Conservation (phyloP, 202 grass and related monocot genomes). For the Bolboschoenoplectus hybrid region DNA sequence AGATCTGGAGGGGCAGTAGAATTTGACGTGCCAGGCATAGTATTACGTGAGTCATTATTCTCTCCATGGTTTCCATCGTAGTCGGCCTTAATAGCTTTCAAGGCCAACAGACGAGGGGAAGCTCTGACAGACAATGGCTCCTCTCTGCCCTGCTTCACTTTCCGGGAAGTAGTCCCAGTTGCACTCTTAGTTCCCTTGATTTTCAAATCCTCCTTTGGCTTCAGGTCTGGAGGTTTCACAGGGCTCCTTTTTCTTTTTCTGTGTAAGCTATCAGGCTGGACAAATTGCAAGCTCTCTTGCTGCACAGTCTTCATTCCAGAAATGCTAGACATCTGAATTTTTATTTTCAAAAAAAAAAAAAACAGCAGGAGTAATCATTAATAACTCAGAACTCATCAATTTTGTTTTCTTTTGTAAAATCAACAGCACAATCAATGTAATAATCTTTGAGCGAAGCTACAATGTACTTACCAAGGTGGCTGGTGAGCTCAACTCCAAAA, state of each 20-base stretch:
- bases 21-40: neutral
- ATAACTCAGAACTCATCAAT: slow-evolving; percentile 4
- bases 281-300: slow-evolving; percentile 16
- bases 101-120: slow-evolving; percentile 25
- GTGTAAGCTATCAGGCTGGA: neutral
- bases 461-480: neutral
- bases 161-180: neutral
- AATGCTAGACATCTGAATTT: slow-evolving; percentile 33
- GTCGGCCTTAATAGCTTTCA: slow-evolving; percentile 10
- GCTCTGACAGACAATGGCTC: slow-evolving; percentile 9
- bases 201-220: slow-evolving; percentile 24
- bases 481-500: too few relatives aligned
- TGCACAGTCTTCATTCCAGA: slow-evolving; percentile 28
- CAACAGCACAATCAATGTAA: slow-evolving; percentile 9
- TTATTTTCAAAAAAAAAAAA: slow-evolving; percentile 1
- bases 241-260: slow-evolving; percentile 32
- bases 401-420: slow-evolving; percentile 2
- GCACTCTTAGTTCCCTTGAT: neutral
- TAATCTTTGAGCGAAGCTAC: neutral
- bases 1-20: neutral
- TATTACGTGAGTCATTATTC: neutral
- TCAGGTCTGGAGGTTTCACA: slow-evolving; percentile 6
- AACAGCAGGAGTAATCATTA: neutral
- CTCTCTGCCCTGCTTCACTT: neutral
- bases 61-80: slow-evolving; percentile 1